Evolutionary conservation across 2,329 filamentous ascomycete genomes (phyloP), one percentile per base, ranked within the genome.

Genomic region (Aureobasidium sp.): DNA sequence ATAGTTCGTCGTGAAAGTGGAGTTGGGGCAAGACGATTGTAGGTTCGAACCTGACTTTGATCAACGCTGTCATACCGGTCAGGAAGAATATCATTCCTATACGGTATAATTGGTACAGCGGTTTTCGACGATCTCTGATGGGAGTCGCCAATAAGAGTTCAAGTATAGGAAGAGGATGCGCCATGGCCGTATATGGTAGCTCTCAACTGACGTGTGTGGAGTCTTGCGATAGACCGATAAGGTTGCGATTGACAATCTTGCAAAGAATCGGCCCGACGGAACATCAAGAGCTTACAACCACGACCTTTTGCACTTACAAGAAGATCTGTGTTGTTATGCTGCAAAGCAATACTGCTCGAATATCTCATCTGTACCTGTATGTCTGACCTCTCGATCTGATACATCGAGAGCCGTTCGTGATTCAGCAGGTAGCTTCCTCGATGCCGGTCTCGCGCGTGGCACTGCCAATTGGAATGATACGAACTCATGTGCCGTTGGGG

Each of bases 1-100:
- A 45, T 58, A 58, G 8, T 58, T 19, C 42, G 24, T 24, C 39
- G 22, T 44, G 53, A 57, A 19, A 57, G 53, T 45, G 53, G 53
- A 39, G 17, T 15, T 11, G 27, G 27, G 35, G 39, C 11, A 37
- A 56, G 39, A 33, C 53, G 11, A 42, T 11, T 57, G 40, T 29
- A 44, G 14, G 22, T n/a, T 24, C 1, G 39, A 45, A 9, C 12
- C 39, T 33, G 27, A n/a, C 39, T 57, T 31, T 42, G 37, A 29
- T 40, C 35, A 45, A 35, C 40, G 35, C 53, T 45, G 53, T 45
- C 39, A 24, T 9, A 22, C 19, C 37, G 29, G 39, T 44, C 53
- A 33, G 31, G 24, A 45, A 24, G 22, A 57, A 33, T 12, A 33
- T 57, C 33, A 17, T 19, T 2, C 39, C n/a, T 57, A 35, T 22